Conservation (phyloP, 2,329 filamentous ascomycete genomes). For the Colletotrichum salicis region DNA sequence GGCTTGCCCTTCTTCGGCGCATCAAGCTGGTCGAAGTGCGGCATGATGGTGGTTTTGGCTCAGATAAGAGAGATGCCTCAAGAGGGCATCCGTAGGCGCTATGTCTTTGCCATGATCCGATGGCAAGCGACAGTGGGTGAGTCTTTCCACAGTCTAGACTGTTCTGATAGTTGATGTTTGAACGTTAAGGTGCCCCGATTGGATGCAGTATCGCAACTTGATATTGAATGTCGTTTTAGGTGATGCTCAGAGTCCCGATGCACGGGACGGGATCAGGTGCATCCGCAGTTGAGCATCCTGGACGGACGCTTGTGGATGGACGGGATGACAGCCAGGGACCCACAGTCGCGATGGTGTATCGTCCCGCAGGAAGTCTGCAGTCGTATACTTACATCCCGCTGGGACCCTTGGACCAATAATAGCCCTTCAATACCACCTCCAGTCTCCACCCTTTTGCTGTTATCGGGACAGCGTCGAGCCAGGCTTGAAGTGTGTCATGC, state of each 20-base stretch:
- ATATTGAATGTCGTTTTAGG: slow-evolving; percentile 9
- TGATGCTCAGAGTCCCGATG: slow-evolving; percentile 25
- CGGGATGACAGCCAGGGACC: background rate
- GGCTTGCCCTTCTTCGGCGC: slow-evolving; percentile 66
- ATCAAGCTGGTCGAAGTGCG: slow-evolving; percentile 59
- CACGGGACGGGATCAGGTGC: slow-evolving; percentile 28
- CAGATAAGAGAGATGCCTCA: slow-evolving; percentile 33
- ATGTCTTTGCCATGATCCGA: slow-evolving; percentile 31
- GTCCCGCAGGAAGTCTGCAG: background rate
- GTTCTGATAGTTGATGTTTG: background rate
- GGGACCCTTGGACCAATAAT: background rate
- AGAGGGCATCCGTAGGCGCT: slow-evolving; percentile 29
- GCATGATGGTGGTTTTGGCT: slow-evolving; percentile 52
- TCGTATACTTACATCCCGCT: fast-evolving
- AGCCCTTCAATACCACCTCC: background rate
- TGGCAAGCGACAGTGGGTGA: background rate
- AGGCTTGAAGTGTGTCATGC: slow-evolving; percentile 17
- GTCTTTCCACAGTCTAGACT: background rate
- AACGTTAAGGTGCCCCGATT: background rate
- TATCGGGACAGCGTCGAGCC: slow-evolving; percentile 5
- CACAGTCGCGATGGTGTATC: background rate
- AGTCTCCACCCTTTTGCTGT: slow-evolving; percentile 6
- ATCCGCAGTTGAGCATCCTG: background rate
- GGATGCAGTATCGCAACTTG: background rate
- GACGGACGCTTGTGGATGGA: slow-evolving; percentile 15